Conservation (phyloP, 2,329 filamentous ascomycete genomes). For the Hyphodiscus sp. region DNA sequence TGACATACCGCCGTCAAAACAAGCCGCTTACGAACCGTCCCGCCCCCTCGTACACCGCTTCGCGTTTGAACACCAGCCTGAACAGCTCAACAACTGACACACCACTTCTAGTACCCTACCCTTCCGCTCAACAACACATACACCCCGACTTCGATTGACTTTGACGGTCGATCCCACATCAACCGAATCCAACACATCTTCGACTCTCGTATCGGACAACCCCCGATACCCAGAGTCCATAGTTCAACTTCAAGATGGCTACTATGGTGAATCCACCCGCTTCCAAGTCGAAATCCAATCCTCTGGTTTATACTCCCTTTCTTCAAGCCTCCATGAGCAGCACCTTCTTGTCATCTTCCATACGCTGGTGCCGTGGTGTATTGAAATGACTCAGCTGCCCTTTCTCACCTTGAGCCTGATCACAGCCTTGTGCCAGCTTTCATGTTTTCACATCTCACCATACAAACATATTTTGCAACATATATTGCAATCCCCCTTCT, state of each 20-base stretch:
- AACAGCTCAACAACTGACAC: slow-evolving; percentile 16
- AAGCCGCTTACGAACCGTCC: slow-evolving; percentile 12
- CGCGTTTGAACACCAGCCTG: slow-evolving; percentile 16
- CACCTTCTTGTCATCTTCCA: slow-evolving; percentile 25
- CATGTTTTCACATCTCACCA: slow-evolving; percentile 3
- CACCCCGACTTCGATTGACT: not conserved
- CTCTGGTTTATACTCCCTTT: slow-evolving; percentile 35
- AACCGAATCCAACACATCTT: slow-evolving; percentile 1
- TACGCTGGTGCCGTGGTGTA: slow-evolving; percentile 16
- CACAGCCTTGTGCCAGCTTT: slow-evolving; percentile 22
- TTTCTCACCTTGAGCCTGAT: slow-evolving; percentile 8
- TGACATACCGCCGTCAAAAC: not conserved
- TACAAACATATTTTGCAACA: no score
- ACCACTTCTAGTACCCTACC: slow-evolving; percentile 10
- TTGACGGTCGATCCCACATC: not conserved
- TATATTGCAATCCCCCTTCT: slow-evolving; percentile 3
- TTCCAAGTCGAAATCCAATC: slow-evolving; percentile 32
- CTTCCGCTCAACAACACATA: slow-evolving; percentile 3
- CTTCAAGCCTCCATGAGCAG: slow-evolving; percentile 27
- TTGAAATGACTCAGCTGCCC: slow-evolving; percentile 12
- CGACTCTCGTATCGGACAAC: slow-evolving; percentile 27
- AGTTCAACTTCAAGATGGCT: slow-evolving; percentile 45
- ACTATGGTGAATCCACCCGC: slow-evolving; percentile 49
- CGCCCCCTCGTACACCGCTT: slow-evolving; percentile 15
- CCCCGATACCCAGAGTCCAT: slow-evolving; percentile 30